Base-by-base conservation (phyloP, 805 yeast genomes). In the Monosporozyma siamensis region DNA sequence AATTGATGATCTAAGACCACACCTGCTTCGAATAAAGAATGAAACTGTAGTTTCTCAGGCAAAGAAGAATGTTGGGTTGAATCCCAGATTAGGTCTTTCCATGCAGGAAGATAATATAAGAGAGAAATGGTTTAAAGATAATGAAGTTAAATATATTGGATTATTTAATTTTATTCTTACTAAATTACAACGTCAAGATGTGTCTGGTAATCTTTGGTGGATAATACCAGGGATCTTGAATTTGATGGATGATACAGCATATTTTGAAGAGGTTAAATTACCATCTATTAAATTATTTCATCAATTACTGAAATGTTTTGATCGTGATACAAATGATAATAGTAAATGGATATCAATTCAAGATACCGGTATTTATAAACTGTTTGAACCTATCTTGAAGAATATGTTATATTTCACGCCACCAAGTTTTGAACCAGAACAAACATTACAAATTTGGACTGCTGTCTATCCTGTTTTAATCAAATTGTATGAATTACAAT, bases 171-270 rank as follows among this genome's bases (percentile, higher is more conserved):
- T 46, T 1, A 46, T 58, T 6, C 41, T 61, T 8, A 15, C 35
- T 8, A 40, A 50, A 44, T 22, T 59, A 22, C 37, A 41, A 14
- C 44, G 46, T 21, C 40, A 40, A 20, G 46, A 53, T n/a, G 39
- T 61, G 1, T 54, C 63, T 4, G 35, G 53, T 2, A 54, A 60
- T 44, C 31, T 61, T 17, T 48, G 61, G 51, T 61, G 66, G 66
- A 54, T 61, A 10, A 52, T 54, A 6, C 64, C 66, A 3, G 64
- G 62, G 2, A 55, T 61, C 10, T 42, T 60, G 20, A 59, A 59
- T 41, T 34, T 60, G 6, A 25, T 61, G 35, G 65, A 60, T 39
- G 58, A 59, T 41, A 53, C 61, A 1, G 49, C 52, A 7, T 59
- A 59, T 42, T 25, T 56, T 11, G 39, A 37, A 8, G 46, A 49